Base-by-base conservation (phyloP, 768 basidiomycete species). In the Russula compacta region DNA sequence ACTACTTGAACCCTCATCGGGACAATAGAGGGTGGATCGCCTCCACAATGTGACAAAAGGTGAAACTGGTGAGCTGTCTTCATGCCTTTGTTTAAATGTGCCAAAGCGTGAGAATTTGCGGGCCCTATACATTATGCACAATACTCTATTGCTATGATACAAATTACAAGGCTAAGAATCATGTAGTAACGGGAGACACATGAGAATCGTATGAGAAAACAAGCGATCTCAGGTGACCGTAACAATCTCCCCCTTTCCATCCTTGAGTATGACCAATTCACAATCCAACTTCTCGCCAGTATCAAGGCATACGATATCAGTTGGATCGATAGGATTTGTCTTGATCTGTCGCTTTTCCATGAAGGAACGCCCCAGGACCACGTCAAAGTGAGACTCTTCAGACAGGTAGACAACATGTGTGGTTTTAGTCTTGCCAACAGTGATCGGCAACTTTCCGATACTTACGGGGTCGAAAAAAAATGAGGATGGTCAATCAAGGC, bases 321-420 rank as follows among this genome's bases (percentile, higher is more conserved):
- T 98, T 42, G 85, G 86, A 71, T 99, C 95, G 43, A 86, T 76
- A 0, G 86, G 76, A 69, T 88, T 91, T 35, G 83, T 84, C 72
- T 86, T 87, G 65, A 98, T 84, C 69, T 87, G 87, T 70, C 63
- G 76, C 68, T 80, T 85, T 78, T 88, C 88, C 64, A 87, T 83
- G 69, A 97, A 94, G 24, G 84, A 85, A 29, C 95, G 79, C 1
- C 95, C 95, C 6, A 98, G 81, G 5, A 98, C 88, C 50, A 98
- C 90, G 67, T 97, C 94, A 72, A 98, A 98, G 69, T 98, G 93
- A 0, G 87, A 85, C 71, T 97, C 95, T 70, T 99, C 97, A 4
- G 90, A 88, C 35, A 98, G 81, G 72, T 90, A 94, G 9, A 98
- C 94, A 0, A 82, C 69, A 54, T 76, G 76, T 32, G 67, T 70